A percentile compares a stretch with the other conserved stretches of the same genome.
These are phyloP conservation scores for Cutaneotrichosporon cutaneum DNA, from an alignment of 1,284 basidiomycete genomes.

Conservation along the genomic window DNA sequence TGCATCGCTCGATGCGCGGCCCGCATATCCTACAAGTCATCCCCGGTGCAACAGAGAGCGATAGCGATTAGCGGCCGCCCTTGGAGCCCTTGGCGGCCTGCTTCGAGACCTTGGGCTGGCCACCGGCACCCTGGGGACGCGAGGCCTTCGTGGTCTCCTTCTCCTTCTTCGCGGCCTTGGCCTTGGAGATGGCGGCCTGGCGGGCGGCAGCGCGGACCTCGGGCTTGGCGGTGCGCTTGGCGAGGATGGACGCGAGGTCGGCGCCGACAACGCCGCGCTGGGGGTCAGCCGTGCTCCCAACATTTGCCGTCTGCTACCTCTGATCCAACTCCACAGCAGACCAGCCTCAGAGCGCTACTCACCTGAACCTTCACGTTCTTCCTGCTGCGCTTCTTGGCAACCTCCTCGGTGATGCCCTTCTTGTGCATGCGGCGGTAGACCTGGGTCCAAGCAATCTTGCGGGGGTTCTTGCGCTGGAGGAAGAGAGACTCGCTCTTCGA, in stretches of 20 bases:
- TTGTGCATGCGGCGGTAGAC: conserved; percentile 98
- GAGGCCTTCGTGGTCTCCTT: conserved; percentile 88
- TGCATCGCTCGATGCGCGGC: conserved; percentile 27
- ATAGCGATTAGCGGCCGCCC: conserved; percentile 48
- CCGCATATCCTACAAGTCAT: conserved; percentile 30
- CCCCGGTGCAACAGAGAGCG: conserved; percentile 8
- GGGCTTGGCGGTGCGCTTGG: conserved; percentile 86
- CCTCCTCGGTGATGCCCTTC: conserved; percentile 99
- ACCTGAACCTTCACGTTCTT: conserved; percentile 87
- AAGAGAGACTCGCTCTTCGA: conserved; percentile 95
- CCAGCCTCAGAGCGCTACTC: conserved; percentile 21
- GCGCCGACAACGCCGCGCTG: conserved; percentile 98
- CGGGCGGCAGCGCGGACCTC: conserved; percentile 80
- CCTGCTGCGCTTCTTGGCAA: conserved; percentile 97
- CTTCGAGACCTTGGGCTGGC: conserved; percentile 89
- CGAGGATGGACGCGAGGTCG: conserved; percentile 84
- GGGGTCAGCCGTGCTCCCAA: background rate
- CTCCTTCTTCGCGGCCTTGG: conserved; percentile 91
- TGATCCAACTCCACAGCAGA: too few relatives aligned
- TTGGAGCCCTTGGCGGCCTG: conserved; percentile 87
- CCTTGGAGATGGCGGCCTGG: conserved; percentile 81
- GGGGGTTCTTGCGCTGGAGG: conserved; percentile 99
- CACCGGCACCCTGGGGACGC: conserved; percentile 60
- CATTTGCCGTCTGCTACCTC: background rate
- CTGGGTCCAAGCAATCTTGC: conserved; percentile 98